A percentile compares a stretch with the other conserved stretches of the same genome.
Evolutionary conservation across 495 filamentous ascomycete genomes (phyloP).

Genomic region (Parathielavia hyrcaniae): DNA sequence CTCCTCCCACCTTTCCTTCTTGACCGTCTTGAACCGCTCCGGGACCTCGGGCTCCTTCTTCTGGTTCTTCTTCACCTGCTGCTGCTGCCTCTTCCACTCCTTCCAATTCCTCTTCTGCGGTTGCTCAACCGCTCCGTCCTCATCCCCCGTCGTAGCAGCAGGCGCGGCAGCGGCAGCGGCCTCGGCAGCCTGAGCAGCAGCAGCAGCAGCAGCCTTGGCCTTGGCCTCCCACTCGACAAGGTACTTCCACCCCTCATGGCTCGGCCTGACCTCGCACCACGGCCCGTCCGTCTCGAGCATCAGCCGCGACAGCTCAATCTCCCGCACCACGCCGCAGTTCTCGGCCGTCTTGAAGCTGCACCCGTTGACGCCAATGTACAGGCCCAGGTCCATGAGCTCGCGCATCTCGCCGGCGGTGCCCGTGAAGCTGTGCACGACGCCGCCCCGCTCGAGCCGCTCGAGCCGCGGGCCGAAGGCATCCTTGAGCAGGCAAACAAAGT

Average conservation of each 20-base stretch:
- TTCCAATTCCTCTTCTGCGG: conserved; percentile 4
- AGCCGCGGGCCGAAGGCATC: conserved; percentile 40
- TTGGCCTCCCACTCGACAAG: conserved; percentile 34
- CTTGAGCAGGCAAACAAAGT: conserved; percentile 65
- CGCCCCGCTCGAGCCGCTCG: conserved; percentile 58
- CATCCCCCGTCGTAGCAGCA: background rate
- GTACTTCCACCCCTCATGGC: conserved; percentile 56
- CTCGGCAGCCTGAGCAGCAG: background rate
- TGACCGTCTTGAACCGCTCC: conserved; percentile 53
- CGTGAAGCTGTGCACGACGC: conserved; percentile 87
- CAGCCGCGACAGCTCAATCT: conserved; percentile 63
- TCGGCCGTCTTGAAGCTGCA: conserved; percentile 89
- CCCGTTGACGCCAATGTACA: conserved; percentile 84
- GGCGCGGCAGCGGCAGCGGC: background rate
- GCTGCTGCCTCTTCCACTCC: conserved; percentile 25
- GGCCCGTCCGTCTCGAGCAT: conserved; percentile 95
- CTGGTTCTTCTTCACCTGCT: conserved; percentile 36
- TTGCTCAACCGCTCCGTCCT: conserved; percentile 3
- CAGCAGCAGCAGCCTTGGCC: conserved; percentile 4
- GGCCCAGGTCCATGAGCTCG: conserved; percentile 63
- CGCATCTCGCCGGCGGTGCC: conserved; percentile 78
- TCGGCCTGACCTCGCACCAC: conserved; percentile 69
- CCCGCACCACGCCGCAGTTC: conserved; percentile 72
- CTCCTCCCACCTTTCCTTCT: conserved; percentile 86
- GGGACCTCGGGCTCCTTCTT: conserved; percentile 44